Base-by-base conservation (phyloP, 331 rosid genomes). In the Cydonia oblonga region DNA sequence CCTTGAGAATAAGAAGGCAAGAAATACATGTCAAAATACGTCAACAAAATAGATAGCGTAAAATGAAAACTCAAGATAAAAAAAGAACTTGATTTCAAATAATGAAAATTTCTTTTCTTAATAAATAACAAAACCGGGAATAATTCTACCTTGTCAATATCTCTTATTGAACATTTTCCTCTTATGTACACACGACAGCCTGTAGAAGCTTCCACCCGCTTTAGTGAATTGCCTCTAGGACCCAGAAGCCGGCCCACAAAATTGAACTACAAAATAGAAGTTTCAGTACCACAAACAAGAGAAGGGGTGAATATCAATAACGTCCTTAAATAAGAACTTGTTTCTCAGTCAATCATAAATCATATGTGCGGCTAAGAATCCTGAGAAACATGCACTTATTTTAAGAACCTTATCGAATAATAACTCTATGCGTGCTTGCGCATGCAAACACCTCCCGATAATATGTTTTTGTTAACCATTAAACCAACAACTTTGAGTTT, bases 211-310 rank as follows among this genome's bases (percentile, higher is more conserved):
- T 93, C 98, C 62, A 93, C 98, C 52, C 97, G 81, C 86, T 89
- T 93, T 69, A 93, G 84, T 23, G 97, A 93, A 84, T 93, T 93
- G 63, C 98, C 98, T 73, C 98, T 87, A 22, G 98, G 98, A 46
- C 98, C 98, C 70, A 93, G 89, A 83, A 93, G 96, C 72, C 98
- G 89, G 72, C 98, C 98, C 69, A 93, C 91, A 68, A 93, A 93
- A 78, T 90, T 93, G 87, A 90, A 91, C 98, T 93, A 69, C 78
- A 82, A 79, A 76, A 30, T 75, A 75, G 68, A 66, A 38, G 54
- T 63, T 42, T 78, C 61, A 84, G 77, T 63, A 64, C 70, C 78
- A 57, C 49, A 52, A 70, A 38, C 53, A 28, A 52, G 56, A 29
- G n/a, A 25, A 5, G 24, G 29, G 59, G 42, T 38, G 18, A 61